Percentiles rank a stretch among this genome's conserved stretches.
These are phyloP conservation scores for Podaxis sp. DNA, from an alignment of 768 basidiomycete species.

Conservation along the genomic window DNA sequence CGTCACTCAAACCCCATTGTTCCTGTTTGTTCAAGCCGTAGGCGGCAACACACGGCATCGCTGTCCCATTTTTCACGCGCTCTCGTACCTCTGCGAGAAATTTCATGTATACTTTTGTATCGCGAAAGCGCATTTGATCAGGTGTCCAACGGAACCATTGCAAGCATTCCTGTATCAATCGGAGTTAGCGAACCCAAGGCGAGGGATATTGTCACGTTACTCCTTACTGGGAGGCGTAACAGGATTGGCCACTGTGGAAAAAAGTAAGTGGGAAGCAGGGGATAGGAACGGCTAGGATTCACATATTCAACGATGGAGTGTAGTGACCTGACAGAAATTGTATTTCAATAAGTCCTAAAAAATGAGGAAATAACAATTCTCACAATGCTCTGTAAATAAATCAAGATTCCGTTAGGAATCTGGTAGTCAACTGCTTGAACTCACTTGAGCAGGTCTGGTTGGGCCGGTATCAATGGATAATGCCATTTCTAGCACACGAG, in stretches of 20 bases:
- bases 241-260: conserved; percentile 15
- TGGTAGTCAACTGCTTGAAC: background rate
- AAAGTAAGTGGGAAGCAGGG: background rate
- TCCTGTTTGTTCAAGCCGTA: conserved; percentile 39
- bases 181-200: background rate
- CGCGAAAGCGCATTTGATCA: conserved; percentile 22
- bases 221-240: conserved; percentile 14
- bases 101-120: conserved; percentile 24
- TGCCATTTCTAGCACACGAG: background rate
- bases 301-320: conserved; percentile 7
- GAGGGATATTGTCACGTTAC: background rate
- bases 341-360: background rate
- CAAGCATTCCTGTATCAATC: conserved; percentile 21
- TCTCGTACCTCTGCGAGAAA: conserved; percentile 25
- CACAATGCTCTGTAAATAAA: background rate
- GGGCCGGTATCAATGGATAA: background rate
- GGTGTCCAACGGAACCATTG: conserved; percentile 31
- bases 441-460: conserved; percentile 9
- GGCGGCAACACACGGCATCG: conserved; percentile 33
- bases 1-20: conserved; percentile 39
- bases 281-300: background rate
- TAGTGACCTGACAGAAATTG: conserved; percentile 1
- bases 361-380: background rate
- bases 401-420: too few relatives aligned
- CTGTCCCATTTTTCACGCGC: conserved; percentile 22